These are phyloP conservation scores for Poa annua DNA, from an alignment of 176 grass and related monocot species.

Conservation along the genomic window DNA sequence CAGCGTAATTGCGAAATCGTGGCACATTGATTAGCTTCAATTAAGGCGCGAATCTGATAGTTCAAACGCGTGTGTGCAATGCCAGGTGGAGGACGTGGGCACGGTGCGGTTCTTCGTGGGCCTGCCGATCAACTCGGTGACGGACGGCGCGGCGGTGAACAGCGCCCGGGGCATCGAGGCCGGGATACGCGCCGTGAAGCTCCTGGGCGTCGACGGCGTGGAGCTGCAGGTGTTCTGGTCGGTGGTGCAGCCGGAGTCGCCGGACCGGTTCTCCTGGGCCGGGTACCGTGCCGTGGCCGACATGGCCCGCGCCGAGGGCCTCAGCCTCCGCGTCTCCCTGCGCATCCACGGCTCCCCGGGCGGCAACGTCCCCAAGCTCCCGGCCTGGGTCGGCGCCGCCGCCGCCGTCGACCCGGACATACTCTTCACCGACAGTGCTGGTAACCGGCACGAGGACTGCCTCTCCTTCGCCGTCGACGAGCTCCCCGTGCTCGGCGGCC, in stretches of 20 bases:
- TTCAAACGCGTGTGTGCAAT: not conserved
- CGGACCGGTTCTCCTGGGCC: conserved; percentile 58
- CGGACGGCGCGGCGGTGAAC: conserved; percentile 52
- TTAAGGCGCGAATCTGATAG: not conserved
- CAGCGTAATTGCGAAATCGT: not conserved
- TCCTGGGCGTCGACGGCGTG: conserved; percentile 79
- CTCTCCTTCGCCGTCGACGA: conserved; percentile 86
- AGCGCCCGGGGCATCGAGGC: conserved; percentile 56
- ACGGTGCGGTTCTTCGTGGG: conserved; percentile 68
- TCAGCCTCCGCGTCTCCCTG: conserved; percentile 72
- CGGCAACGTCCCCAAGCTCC: conserved; percentile 44
- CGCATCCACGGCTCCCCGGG: conserved; percentile 49
- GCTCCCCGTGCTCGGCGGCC: conserved; percentile 63
- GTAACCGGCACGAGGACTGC: conserved; percentile 50
- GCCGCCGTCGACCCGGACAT: conserved; percentile 60
- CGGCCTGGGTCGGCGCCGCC: conserved; percentile 50
- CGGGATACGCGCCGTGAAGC: conserved; percentile 70
- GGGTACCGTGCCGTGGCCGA: conserved; percentile 59
- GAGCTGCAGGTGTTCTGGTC: conserved; percentile 89
- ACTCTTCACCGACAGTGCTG: conserved; percentile 67
- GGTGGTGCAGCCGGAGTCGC: conserved; percentile 58
- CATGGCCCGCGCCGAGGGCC: conserved; percentile 73
- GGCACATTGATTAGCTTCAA: not conserved
- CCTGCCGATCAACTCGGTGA: conserved; percentile 68
- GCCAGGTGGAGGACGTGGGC: conserved; percentile 43